These are phyloP conservation scores for Clonostachys sp. DNA, from an alignment of 2,329 filamentous ascomycete genomes.

Conservation along the genomic window DNA sequence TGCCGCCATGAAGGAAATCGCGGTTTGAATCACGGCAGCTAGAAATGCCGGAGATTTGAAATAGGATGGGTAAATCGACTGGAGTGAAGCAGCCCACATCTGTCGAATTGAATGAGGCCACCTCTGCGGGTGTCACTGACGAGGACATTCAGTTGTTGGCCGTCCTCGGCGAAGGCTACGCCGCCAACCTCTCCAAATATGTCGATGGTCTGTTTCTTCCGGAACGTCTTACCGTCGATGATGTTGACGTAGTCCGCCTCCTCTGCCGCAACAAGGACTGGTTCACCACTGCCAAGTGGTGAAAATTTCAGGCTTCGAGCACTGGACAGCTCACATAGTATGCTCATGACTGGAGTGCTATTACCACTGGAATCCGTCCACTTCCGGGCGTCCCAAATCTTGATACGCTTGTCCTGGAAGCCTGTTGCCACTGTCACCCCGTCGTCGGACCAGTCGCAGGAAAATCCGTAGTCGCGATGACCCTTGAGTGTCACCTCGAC, in stretches of 20 bases:
- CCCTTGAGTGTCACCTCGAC: constrained; percentile 53
- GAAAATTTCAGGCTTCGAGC: constrained; percentile 69
- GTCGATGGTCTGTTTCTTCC: constrained; percentile 64
- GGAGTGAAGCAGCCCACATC: constrained; percentile 17
- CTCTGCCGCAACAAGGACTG: constrained; percentile 67
- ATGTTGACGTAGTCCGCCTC: constrained; percentile 70
- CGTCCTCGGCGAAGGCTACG: constrained; percentile 61
- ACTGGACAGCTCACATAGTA: constrained; percentile 64
- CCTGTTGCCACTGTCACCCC: constrained; percentile 73
- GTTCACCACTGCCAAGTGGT: constrained; percentile 61
- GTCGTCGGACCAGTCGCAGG: constrained; percentile 76
- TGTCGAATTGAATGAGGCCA: constrained; percentile 60
- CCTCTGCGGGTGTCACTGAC: constrained; percentile 63
- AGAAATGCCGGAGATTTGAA: constrained; percentile 5
- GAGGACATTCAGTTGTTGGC: constrained; percentile 62
- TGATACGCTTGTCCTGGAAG: constrained; percentile 68
- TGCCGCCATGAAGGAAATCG: background rate
- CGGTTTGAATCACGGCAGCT: background rate
- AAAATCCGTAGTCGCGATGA: constrained; percentile 69
- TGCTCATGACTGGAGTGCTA: constrained; percentile 41
- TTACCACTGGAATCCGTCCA: constrained; percentile 52
- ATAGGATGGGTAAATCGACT: background rate
- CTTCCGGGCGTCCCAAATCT: constrained; percentile 72
- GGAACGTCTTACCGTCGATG: constrained; percentile 62
- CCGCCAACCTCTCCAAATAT: constrained; percentile 75